Percentiles rank a stretch among this genome's conserved stretches.
Evolutionary conservation across 495 filamentous ascomycete species (phyloP).

Genomic region (Penicillium parvum): DNA sequence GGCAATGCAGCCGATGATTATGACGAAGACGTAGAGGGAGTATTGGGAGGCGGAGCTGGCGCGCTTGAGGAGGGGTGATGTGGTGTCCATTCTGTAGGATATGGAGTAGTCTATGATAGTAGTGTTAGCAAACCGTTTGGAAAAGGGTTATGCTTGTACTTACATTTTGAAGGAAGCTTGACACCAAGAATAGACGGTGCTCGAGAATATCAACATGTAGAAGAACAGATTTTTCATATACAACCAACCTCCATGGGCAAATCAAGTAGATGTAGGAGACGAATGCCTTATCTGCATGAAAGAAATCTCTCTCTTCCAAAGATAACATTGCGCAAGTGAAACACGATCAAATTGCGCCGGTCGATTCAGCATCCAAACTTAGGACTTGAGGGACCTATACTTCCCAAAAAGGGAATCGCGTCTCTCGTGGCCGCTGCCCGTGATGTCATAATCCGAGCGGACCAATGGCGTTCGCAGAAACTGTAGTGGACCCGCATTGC

Average conservation of each 20-base stretch:
- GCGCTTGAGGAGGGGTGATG: constrained; percentile 13
- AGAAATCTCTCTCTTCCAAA: too few relatives aligned
- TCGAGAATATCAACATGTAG: too few relatives aligned
- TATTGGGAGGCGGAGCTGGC: constrained; percentile 6
- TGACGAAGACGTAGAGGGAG: constrained; percentile 26
- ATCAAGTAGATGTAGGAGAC: constrained; percentile 2
- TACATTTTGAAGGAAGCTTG: too few relatives aligned
- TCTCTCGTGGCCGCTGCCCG: neutral
- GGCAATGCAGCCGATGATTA: constrained; percentile 25
- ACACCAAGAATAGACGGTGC: too few relatives aligned
- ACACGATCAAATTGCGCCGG: constrained; percentile 11
- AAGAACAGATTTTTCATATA: neutral
- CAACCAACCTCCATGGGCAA: neutral
- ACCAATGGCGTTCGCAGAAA: too few relatives aligned
- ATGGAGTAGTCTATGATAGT: constrained; percentile 4
- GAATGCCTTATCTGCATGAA: too few relatives aligned
- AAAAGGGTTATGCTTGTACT: too few relatives aligned
- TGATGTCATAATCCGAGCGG: constrained; percentile 28
- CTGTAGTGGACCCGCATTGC: too few relatives aligned
- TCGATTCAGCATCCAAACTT: constrained; percentile 8
- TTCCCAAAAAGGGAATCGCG: constrained; percentile 18
- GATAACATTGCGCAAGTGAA: constrained; percentile 17
- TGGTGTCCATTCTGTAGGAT: constrained; percentile 3
- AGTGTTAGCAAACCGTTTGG: neutral
- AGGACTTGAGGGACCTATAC: constrained; percentile 3